A percentile compares a stretch with the other conserved stretches of the same genome.
phyloP scores from a whole-genome alignment of 352 stramenopile species.

The Phytophthora pseudosyringae region DNA sequence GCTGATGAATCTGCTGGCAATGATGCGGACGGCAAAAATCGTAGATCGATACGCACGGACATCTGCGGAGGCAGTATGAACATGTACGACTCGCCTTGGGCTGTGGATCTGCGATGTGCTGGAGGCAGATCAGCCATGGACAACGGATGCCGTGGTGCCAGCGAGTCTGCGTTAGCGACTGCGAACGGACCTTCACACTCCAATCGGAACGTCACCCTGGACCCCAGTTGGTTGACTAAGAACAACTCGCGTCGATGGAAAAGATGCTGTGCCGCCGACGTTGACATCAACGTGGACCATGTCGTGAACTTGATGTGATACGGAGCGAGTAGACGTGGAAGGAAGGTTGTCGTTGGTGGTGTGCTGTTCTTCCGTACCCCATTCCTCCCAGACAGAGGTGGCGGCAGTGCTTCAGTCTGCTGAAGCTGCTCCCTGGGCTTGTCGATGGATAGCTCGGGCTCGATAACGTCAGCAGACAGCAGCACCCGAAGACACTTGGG shows the following conservation, averaged over 20 bases:
- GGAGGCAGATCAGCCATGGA: slow-evolving; percentile 59
- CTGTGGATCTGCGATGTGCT: slow-evolving; percentile 48
- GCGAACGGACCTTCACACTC: slow-evolving; percentile 68
- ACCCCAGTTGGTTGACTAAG: slow-evolving; percentile 65
- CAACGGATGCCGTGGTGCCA: slow-evolving; percentile 69
- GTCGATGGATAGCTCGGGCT: slow-evolving; percentile 71
- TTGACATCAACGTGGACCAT: slow-evolving; percentile 62
- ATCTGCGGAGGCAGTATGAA: slow-evolving; percentile 74
- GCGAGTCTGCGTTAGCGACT: slow-evolving; percentile 63
- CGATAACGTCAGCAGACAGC: slow-evolving; percentile 65
- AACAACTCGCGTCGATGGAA: slow-evolving; percentile 63
- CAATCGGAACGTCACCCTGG: slow-evolving; percentile 74
- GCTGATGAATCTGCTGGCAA: slow-evolving; percentile 10
- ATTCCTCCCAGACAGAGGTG: slow-evolving; percentile 10
- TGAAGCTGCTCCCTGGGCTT: slow-evolving; percentile 36
- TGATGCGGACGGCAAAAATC: slow-evolving; percentile 47
- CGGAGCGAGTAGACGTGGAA: not conserved
- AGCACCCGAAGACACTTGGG: slow-evolving; percentile 66
- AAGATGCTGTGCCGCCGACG: slow-evolving; percentile 34
- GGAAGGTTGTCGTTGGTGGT: not conserved
- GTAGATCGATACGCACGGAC: slow-evolving; percentile 72
- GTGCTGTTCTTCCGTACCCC: slow-evolving; percentile 5
- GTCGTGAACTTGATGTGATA: slow-evolving; percentile 81
- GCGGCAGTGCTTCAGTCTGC: slow-evolving; percentile 6
- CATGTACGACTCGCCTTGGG: slow-evolving; percentile 70